Evolutionary conservation across 1,284 basidiomycete genomes (phyloP).

Genomic region (Sutorius eximius): DNA sequence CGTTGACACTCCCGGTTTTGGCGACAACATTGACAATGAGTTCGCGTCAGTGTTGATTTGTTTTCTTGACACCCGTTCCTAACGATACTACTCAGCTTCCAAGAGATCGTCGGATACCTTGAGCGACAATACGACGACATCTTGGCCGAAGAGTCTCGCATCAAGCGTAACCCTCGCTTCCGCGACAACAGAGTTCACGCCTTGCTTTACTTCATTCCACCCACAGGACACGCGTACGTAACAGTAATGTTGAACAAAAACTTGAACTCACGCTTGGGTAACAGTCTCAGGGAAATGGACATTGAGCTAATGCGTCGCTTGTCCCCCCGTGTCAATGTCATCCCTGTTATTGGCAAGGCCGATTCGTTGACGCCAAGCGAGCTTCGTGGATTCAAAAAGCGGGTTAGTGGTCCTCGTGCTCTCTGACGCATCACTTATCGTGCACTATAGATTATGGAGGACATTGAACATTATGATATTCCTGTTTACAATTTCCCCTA

Average conservation of each 20-base stretch:
- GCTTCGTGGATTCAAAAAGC: conserved; percentile 93
- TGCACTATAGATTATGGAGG: conserved; percentile 86
- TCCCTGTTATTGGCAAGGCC: conserved; percentile 97
- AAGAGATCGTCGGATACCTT: conserved; percentile 95
- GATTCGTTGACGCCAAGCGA: conserved; percentile 93
- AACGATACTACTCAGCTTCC: conserved; percentile 60
- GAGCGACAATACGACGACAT: conserved; percentile 99
- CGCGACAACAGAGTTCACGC: conserved; percentile 97
- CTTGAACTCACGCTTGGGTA: neutral
- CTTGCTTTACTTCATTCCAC: conserved; percentile 97
- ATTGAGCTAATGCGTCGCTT: conserved; percentile 98
- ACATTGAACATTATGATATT: conserved; percentile 98
- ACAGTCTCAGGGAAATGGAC: conserved; percentile 94
- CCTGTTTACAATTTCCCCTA: conserved; percentile 99
- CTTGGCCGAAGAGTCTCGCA: conserved; percentile 96
- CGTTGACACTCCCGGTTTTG: conserved; percentile 98
- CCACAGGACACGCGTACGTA: conserved; percentile 75
- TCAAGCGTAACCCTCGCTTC: conserved; percentile 99
- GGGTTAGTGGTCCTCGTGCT: conserved; percentile 53
- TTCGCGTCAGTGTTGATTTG: conserved; percentile 71
- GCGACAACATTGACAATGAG: conserved; percentile 99
- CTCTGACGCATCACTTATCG: conserved; percentile 6
- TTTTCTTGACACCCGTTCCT: conserved; percentile 8
- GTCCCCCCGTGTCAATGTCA: conserved; percentile 97
- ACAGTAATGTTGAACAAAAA: neutral